Evolutionary conservation across 768 basidiomycete genomes (phyloP).

Genomic region (Hygrocybe punicea): DNA sequence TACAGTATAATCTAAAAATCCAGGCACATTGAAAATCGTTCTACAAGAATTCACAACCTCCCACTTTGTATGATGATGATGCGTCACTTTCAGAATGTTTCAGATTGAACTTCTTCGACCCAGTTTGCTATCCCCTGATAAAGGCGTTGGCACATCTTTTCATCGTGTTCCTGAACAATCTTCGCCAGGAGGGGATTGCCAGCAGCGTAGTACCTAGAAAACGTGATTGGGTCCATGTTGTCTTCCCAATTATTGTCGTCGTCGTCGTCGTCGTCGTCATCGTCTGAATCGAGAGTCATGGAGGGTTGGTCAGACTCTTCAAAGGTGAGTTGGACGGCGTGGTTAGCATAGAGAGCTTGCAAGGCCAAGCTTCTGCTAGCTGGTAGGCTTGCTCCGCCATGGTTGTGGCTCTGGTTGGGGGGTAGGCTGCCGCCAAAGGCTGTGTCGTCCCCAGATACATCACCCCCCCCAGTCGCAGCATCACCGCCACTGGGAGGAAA

Average conservation of each 20-base stretch:
- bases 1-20: too few species aligned
- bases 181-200: background rate
- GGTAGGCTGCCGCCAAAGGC: background rate
- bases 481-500: background rate
- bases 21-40: too few species aligned
- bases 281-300: background rate
- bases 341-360: background rate
- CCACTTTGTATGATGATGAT: too few species aligned
- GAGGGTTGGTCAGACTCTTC: background rate
- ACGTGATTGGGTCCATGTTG: constrained; percentile 1
- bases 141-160: constrained; percentile 1
- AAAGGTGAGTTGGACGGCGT: background rate
- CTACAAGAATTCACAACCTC: too few species aligned
- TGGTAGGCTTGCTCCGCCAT: background rate
- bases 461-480: background rate
- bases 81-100: background rate
- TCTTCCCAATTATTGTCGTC: constrained; percentile 1
- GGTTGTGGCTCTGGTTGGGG: background rate
- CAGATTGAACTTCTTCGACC: constrained; percentile 3
- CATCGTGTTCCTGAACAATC: constrained; percentile 2
- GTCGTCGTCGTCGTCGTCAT: background rate
- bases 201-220: background rate
- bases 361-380: constrained; percentile 1
- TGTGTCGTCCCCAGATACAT: background rate
- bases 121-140: constrained; percentile 1